Evolutionary conservation across 1,284 basidiomycete genomes (phyloP).

Genomic region (Fistulinella staudtii): DNA sequence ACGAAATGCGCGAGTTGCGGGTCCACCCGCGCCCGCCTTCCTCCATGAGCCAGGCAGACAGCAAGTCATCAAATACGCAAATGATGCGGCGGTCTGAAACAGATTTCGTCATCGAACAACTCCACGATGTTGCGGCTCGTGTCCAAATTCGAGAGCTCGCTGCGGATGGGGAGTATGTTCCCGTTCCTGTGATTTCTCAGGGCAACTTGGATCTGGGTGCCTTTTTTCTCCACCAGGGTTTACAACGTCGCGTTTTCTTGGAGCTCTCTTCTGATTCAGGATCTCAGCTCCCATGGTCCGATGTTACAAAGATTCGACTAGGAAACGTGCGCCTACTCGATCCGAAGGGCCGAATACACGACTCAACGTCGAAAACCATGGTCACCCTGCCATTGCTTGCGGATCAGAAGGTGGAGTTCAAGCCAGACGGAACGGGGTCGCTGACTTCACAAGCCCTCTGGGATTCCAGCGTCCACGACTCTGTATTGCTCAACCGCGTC

Average conservation of each 20-base stretch:
- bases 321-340: slow-evolving; percentile 86
- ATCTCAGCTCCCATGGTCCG: slow-evolving; percentile 81
- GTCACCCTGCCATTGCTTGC: slow-evolving; percentile 71
- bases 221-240: slow-evolving; percentile 88
- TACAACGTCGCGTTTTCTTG: slow-evolving; percentile 82
- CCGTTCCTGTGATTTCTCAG: slow-evolving; percentile 79
- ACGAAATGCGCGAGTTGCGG: slow-evolving; percentile 77
- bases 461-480: slow-evolving; percentile 94
- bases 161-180: slow-evolving; percentile 78
- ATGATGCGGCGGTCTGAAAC: slow-evolving; percentile 88
- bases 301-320: slow-evolving; percentile 72
- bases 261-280: slow-evolving; percentile 86
- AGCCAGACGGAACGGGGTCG: slow-evolving; percentile 75
- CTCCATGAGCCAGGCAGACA: slow-evolving; percentile 31
- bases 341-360: slow-evolving; percentile 75
- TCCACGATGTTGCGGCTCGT: slow-evolving; percentile 86
- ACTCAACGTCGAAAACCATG: slow-evolving; percentile 63
- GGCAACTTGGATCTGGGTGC: slow-evolving; percentile 80
- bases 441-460: slow-evolving; percentile 75
- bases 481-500: slow-evolving; percentile 79
- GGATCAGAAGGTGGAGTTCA: slow-evolving; percentile 70
- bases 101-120: slow-evolving; percentile 86
- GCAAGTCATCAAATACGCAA: slow-evolving; percentile 43
- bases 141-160: slow-evolving; percentile 86
- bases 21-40: slow-evolving; percentile 34